These are phyloP conservation scores for Claviceps digitariae DNA, from an alignment of 2,329 filamentous ascomycete genomes.

Conservation along the genomic window DNA sequence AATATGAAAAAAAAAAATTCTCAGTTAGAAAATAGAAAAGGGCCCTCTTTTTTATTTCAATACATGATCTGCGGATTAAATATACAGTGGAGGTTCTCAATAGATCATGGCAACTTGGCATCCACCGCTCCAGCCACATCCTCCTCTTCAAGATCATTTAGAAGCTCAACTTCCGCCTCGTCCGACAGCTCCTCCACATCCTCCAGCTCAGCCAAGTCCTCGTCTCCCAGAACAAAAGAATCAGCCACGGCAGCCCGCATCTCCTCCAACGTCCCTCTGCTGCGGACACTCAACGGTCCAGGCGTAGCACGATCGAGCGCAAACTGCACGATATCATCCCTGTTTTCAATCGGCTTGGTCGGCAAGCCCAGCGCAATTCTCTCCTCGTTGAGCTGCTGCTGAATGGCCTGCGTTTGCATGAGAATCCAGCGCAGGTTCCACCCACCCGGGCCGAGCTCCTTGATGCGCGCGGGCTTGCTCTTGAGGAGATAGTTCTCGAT, in stretches of 20 bases:
- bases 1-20: constrained; percentile 1
- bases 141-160: constrained; percentile 19
- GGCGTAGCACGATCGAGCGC: constrained; percentile 29
- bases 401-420: constrained; percentile 61
- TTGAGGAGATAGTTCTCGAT: constrained; percentile 86
- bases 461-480: constrained; percentile 61
- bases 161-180: constrained; percentile 21
- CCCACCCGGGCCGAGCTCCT: constrained; percentile 76
- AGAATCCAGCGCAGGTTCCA: constrained; percentile 85
- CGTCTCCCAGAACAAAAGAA: constrained; percentile 34
- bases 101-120: not conserved
- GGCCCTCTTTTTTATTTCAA: not conserved
- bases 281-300: constrained; percentile 23
- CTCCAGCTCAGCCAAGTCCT: constrained; percentile 24
- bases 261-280: constrained; percentile 23
- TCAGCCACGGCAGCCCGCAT: constrained; percentile 27
- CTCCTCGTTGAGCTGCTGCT: constrained; percentile 52
- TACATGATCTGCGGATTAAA: not conserved
- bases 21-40: not conserved
- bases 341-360: constrained; percentile 21
- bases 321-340: constrained; percentile 25
- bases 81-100: not conserved
- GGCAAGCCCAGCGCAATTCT: constrained; percentile 50
- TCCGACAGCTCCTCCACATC: constrained; percentile 26
- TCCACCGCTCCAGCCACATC: constrained; percentile 7